These are phyloP conservation scores for Phytophthora sp. DNA, from an alignment of 352 stramenopile species.

Conservation along the genomic window DNA sequence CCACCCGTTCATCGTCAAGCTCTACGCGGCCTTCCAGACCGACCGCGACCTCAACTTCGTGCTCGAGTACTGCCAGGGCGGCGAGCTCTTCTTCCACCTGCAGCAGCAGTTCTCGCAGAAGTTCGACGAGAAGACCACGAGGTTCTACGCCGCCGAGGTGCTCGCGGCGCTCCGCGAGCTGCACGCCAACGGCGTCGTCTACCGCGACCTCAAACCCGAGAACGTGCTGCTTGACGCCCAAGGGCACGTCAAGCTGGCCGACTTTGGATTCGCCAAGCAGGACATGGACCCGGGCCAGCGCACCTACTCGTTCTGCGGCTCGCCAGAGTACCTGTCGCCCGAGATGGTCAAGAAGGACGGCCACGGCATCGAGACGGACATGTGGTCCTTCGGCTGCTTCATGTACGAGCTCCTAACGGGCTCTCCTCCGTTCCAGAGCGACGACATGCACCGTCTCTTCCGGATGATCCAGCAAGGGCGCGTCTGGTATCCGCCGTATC, in stretches of 20 bases:
- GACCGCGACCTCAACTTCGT: slow-evolving; percentile 82
- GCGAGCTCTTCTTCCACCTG: slow-evolving; percentile 87
- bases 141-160: slow-evolving; percentile 85
- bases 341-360: slow-evolving; percentile 82
- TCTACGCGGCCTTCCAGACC: slow-evolving; percentile 79
- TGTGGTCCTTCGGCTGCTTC: slow-evolving; percentile 90
- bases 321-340: slow-evolving; percentile 85
- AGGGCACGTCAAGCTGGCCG: slow-evolving; percentile 81
- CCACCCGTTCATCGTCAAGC: slow-evolving; percentile 83
- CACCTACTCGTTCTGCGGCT: slow-evolving; percentile 86
- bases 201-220: slow-evolving; percentile 82
- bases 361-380: slow-evolving; percentile 81
- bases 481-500: slow-evolving; percentile 73
- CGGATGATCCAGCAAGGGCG: slow-evolving; percentile 59
- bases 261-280: slow-evolving; percentile 87
- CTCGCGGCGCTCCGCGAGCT: slow-evolving; percentile 58
- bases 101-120: slow-evolving; percentile 77
- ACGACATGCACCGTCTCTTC: slow-evolving; percentile 70
- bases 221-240: slow-evolving; percentile 78
- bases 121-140: slow-evolving; percentile 63
- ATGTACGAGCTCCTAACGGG: slow-evolving; percentile 82
- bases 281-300: slow-evolving; percentile 58
- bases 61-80: slow-evolving; percentile 85
- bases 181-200: slow-evolving; percentile 46
- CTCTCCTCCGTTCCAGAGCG: slow-evolving; percentile 72